These are phyloP conservation scores for Cornus suecica DNA, from an alignment of 148 eudicot species.

Conservation along the genomic window DNA sequence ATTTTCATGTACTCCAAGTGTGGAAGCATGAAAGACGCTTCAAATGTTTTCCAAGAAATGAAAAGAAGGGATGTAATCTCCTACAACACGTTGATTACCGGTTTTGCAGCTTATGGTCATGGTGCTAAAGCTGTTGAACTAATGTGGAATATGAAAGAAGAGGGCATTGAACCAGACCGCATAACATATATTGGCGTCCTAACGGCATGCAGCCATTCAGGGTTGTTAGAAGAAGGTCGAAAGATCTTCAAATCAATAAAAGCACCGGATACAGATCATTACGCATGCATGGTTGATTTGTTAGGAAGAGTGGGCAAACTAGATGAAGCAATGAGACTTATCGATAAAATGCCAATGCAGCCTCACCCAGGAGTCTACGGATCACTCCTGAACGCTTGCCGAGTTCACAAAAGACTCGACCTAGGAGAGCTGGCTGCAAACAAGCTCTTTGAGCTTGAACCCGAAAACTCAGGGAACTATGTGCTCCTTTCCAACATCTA, in stretches of 20 bases:
- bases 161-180: conserved; percentile 49
- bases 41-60: conserved; percentile 43
- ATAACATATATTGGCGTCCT: conserved; percentile 50
- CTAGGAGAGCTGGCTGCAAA: conserved; percentile 59
- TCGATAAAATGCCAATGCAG: conserved; percentile 52
- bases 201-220: conserved; percentile 73
- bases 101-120: conserved; percentile 63
- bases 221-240: conserved; percentile 47
- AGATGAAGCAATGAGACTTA: conserved; percentile 47
- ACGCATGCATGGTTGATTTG: conserved; percentile 73
- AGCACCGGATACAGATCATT: conserved; percentile 52
- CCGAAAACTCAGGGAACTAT: conserved; percentile 57
- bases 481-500: conserved; percentile 59
- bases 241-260: conserved; percentile 45
- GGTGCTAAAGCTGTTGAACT: conserved; percentile 49
- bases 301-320: conserved; percentile 60
- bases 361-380: conserved; percentile 68
- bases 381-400: conserved; percentile 59
- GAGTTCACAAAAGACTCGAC: conserved; percentile 55
- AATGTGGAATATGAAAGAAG: conserved; percentile 40
- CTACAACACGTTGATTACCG: conserved; percentile 56
- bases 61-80: conserved; percentile 50
- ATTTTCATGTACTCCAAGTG: conserved; percentile 72
- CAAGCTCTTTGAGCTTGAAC: conserved; percentile 67
- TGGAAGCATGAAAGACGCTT: conserved; percentile 58